Conservation (phyloP, 176 grass and related monocot genomes). For the Raddia guianensis region DNA sequence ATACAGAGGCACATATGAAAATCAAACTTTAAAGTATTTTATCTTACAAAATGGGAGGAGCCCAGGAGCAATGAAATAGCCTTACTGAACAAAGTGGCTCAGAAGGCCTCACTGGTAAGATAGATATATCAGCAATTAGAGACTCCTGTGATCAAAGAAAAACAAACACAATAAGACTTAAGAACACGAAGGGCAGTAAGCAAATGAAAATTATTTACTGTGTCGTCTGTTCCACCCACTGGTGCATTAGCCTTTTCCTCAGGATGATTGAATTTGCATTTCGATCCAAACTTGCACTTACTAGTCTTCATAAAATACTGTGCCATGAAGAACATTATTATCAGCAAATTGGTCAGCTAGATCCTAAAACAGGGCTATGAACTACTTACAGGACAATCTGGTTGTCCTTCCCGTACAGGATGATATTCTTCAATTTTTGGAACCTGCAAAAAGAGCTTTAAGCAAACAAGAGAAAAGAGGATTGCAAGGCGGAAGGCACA, state of each 20-base stretch:
- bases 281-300: slow-evolving; percentile 67
- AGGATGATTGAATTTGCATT: slow-evolving; percentile 97
- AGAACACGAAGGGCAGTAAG: not conserved
- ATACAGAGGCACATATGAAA: slow-evolving; percentile 19
- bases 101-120: slow-evolving; percentile 65
- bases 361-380: slow-evolving; percentile 37
- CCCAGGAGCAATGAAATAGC: not conserved
- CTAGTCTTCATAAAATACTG: slow-evolving; percentile 74
- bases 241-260: slow-evolving; percentile 47
- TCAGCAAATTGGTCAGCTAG: slow-evolving; percentile 36
- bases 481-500: slow-evolving; percentile 29
- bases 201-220: slow-evolving; percentile 40
- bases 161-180: slow-evolving; percentile 27
- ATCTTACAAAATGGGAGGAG: not conserved
- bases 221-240: slow-evolving; percentile 36
- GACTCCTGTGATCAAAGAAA: slow-evolving; percentile 47
- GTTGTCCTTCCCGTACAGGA: slow-evolving; percentile 70
- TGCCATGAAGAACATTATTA: slow-evolving; percentile 37
- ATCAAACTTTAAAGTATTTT: slow-evolving; percentile 23
- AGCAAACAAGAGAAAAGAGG: slow-evolving; percentile 35
- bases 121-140: slow-evolving; percentile 40
- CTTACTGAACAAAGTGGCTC: slow-evolving; percentile 69
- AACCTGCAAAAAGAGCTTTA: slow-evolving; percentile 57
- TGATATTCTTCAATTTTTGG: slow-evolving; percentile 58
- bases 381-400: slow-evolving; percentile 83